Evolutionary conservation across 441 rosid genomes (phyloP), one percentile per base, ranked within the genome.

Genomic region (Gossypium davidsonii): DNA sequence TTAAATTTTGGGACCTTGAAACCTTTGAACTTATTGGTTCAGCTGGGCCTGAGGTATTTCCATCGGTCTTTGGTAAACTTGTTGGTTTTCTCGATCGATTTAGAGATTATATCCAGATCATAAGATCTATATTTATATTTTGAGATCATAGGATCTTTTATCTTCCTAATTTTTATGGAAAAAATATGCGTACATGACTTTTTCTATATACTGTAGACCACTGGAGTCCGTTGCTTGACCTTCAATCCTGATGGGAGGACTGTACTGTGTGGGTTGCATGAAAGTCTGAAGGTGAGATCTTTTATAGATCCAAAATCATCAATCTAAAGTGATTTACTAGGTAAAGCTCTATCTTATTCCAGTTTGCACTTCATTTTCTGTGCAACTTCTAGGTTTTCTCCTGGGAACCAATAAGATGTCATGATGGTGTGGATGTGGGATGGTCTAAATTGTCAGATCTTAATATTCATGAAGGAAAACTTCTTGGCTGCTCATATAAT

Each of bases 1-100:
- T 96, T 23, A 96, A 93, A 83, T 96, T 89, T 79, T 96, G 97
- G 98, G 99, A 96, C 84, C 98, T 96, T 69, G 99, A 93, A 81
- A 91, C 97, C 71, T 96, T 96, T 75, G 99, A 96, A 86, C 87
- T 92, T 52, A 93, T 93, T 75, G 97, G 94, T 79, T 87, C 98
- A 70, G 90, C 94, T 73, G 98, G 92, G 74, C 89, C 94, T 39
- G 97, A 93, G 99, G 99, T 96, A 87, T 74, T 67, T 56, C 73
- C 42, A 71, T 64, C 74, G 72, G 6, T 42, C 28, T 46, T 72
- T 75, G 69, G 42, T 21, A 26, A 25, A 20, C 6, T 65, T 57
- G 51, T 67, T 73, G 51, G 72, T 31, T 26, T 26, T 39, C 39
- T 21, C 67, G 31, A 23, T 71, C 20, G 63, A 52, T 48, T 71